Evolutionary conservation across 495 filamentous ascomycete species (phyloP).

Genomic region (Tuber microsphaerosporum): DNA sequence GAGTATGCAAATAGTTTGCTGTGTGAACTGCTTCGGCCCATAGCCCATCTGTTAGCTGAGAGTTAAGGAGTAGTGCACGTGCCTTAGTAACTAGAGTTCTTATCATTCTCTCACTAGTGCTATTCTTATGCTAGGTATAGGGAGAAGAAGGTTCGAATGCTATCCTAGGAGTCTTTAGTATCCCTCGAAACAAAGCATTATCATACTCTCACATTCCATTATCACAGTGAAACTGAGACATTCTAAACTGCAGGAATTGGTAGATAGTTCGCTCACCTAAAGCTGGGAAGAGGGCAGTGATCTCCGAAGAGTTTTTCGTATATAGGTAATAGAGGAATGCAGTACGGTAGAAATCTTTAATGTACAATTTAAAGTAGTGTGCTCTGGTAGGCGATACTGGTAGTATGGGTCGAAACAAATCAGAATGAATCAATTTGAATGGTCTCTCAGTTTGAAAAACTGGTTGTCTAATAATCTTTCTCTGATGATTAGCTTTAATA

Average conservation of each 20-base stretch:
- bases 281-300: neutral
- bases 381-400: neutral
- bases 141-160: slow-evolving; percentile 10
- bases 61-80: neutral
- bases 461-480: neutral
- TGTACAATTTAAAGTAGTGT: slow-evolving; percentile 4
- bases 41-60: neutral
- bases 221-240: slow-evolving; percentile 7
- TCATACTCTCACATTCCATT: slow-evolving; percentile 20
- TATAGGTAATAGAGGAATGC: neutral
- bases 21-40: slow-evolving; percentile 17
- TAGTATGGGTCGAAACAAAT: slow-evolving; percentile 3
- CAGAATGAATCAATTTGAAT: slow-evolving; percentile 6
- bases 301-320: neutral
- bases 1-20: neutral
- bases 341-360: slow-evolving; percentile 8
- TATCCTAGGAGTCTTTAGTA: neutral
- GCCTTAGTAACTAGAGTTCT: slow-evolving; percentile 10
- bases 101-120: slow-evolving; percentile 15
- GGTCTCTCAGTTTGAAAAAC: neutral
- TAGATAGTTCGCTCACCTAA: neutral
- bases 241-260: neutral
- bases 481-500: slow-evolving; percentile 10
- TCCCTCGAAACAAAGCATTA: neutral
- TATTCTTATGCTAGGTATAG: slow-evolving; percentile 12